Base-by-base conservation (phyloP, 306 rosid genomes). In the Vigna unguiculata region DNA sequence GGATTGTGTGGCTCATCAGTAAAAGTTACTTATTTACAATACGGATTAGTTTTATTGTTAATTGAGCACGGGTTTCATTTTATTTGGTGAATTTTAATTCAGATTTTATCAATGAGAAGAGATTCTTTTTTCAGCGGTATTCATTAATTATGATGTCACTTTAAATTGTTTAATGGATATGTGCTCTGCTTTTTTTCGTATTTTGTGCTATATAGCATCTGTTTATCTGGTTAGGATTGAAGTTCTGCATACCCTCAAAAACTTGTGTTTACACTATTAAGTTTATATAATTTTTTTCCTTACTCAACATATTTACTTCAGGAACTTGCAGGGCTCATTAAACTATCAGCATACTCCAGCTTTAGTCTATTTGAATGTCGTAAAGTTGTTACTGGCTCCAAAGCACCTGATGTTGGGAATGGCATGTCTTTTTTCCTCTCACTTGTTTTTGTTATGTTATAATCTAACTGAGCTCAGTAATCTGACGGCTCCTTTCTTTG, bases 311-410 rank as follows among this genome's bases (percentile, higher is more conserved):
- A 30, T 83, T 69, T 83, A 59, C 59, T 82, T 76, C 91, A 95
- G 99, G 99, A 95, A 81, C 96, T 95, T 67, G 95, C 97, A 61
- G 91, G 97, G 83, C 82, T 89, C 72, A 92, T 95, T 71, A 95
- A 90, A 83, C 80, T 95, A 46, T 88, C 96, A 69, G 79, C 90
- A 60, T 85, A 81, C 87, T 85, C 96, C 68, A 92, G 92, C 88
- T 95, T 95, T 81, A 95, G 90, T 89, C 86, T 95, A 61, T 95
- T 90, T 74, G 99, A 95, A 88, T 92, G 96, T 82, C 97, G 87
- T 38, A 92, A 92, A 87, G 90, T 95, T 80, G 93, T 95, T 47
- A 84, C 89, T 11, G 87, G 91, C 75, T 84, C 97, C 25, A 95
- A 92, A 83, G 84, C 97, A 81, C 81, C 92, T 20, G 97, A 95